Percentiles rank a stretch among this genome's conserved stretches.
These are phyloP conservation scores for Calonectria naviculata DNA, from an alignment of 2,329 filamentous ascomycete genomes.

Conservation along the genomic window DNA sequence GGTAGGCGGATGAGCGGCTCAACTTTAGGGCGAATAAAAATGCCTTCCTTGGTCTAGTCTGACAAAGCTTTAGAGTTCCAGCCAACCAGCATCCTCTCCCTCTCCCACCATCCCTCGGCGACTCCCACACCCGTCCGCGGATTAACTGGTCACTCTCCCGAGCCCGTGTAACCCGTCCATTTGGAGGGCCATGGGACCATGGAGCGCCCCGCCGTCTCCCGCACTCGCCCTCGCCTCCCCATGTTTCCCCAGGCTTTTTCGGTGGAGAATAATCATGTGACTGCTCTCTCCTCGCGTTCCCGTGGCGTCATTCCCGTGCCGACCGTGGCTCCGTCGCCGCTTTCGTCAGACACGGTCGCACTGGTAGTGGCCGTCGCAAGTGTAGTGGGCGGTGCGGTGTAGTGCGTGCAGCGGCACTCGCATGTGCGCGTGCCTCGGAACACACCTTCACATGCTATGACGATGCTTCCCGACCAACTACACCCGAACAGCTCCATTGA, in stretches of 20 bases:
- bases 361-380: slow-evolving; percentile 17
- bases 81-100: slow-evolving; percentile 7
- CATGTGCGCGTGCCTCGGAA: slow-evolving; percentile 44
- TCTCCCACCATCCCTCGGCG: background rate
- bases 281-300: slow-evolving; percentile 17
- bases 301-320: slow-evolving; percentile 41
- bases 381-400: slow-evolving; percentile 1
- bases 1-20: background rate
- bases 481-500: slow-evolving; percentile 12
- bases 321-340: slow-evolving; percentile 24
- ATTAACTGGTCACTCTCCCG: background rate
- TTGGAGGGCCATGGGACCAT: slow-evolving; percentile 12
- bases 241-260: slow-evolving; percentile 41
- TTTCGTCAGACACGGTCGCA: slow-evolving; percentile 37
- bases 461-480: slow-evolving; percentile 15
- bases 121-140: background rate
- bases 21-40: background rate
- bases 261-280: slow-evolving; percentile 36
- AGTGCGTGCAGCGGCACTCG: slow-evolving; percentile 17
- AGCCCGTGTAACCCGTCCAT: background rate
- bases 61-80: background rate
- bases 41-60: slow-evolving; percentile 1
- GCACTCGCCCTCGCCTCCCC: slow-evolving; percentile 22
- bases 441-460: slow-evolving; percentile 43
- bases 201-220: background rate